Evolutionary conservation across 306 rosid species (phyloP).

Genomic region (apple (Malus domestica)): DNA sequence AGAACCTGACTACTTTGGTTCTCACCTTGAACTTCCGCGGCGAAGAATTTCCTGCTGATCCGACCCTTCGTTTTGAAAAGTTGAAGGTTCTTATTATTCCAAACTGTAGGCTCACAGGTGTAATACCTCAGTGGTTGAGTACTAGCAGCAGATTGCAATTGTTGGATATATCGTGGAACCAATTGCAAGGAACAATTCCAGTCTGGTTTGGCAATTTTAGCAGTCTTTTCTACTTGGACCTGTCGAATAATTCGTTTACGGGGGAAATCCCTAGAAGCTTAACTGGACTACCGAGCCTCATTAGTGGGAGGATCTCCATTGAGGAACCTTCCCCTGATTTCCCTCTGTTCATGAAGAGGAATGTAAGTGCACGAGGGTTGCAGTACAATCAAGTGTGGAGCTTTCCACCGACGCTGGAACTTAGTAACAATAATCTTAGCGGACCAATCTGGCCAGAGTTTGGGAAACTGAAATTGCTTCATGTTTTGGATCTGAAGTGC

Average conservation of each 20-base stretch:
- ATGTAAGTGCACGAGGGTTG: constrained; percentile 27
- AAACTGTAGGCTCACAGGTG: constrained; percentile 40
- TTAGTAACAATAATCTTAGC: constrained; percentile 32
- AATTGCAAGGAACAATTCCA: constrained; percentile 35
- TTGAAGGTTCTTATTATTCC: constrained; percentile 39
- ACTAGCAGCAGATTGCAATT: constrained; percentile 29
- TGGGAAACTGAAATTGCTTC: constrained; percentile 37
- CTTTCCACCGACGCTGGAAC: constrained; percentile 42
- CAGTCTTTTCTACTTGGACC: constrained; percentile 45
- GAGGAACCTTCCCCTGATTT: constrained; percentile 29
- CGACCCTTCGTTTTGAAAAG: constrained; percentile 22
- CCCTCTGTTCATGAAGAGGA: constrained; percentile 38
- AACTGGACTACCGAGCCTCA: constrained; percentile 25
- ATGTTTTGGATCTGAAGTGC: constrained; percentile 31
- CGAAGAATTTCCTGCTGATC: constrained; percentile 35
- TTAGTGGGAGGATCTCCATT: constrained; percentile 10
- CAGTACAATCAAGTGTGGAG: constrained; percentile 43
- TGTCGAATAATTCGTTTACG: constrained; percentile 47
- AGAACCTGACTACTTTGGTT: constrained; percentile 42
- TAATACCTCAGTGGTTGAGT: constrained; percentile 43
- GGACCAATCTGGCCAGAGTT: constrained; percentile 50
- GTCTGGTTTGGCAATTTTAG: constrained; percentile 33
- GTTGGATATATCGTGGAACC: constrained; percentile 51
- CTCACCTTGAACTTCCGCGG: constrained; percentile 38
- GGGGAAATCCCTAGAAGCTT: constrained; percentile 36